Percentiles rank a stretch among this genome's conserved stretches.
phyloP scores from a whole-genome alignment of 139 green algal genomes.

The Chlorella sp. region DNA sequence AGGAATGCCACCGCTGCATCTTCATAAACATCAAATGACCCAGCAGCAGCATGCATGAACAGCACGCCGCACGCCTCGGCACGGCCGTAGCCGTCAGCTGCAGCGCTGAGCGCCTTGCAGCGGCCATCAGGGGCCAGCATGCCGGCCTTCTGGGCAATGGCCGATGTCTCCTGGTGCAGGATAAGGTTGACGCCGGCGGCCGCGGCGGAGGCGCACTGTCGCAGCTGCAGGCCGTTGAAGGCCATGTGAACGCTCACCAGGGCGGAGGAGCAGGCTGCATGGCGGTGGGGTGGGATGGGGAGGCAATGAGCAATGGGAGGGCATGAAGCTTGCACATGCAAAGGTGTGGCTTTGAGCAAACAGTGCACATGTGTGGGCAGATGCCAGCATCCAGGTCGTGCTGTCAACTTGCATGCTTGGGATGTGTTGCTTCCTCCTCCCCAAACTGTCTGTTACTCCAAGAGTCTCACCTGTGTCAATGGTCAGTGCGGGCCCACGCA shows the following conservation, averaged over 20 bases:
- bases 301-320: not conserved
- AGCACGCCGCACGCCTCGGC: conserved; percentile 65
- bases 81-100: conserved; percentile 68
- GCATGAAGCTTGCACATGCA: not conserved
- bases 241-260: conserved; percentile 80
- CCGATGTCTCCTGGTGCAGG: conserved; percentile 49
- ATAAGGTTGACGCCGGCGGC: conserved; percentile 53
- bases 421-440: not conserved
- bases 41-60: conserved; percentile 28
- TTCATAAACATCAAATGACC: not conserved
- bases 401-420: not conserved
- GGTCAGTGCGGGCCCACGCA: conserved; percentile 50
- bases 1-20: conserved; percentile 34
- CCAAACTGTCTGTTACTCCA: no score
- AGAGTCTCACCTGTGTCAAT: conserved; percentile 64
- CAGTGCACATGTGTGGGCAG: not conserved
- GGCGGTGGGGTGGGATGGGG: not conserved
- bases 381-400: not conserved
- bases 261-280: conserved; percentile 86
- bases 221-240: conserved; percentile 39
- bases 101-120: conserved; percentile 68
- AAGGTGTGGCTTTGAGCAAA: not conserved
- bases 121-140: conserved; percentile 55
- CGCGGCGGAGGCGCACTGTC: conserved; percentile 46
- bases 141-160: conserved; percentile 54